Evolutionary conservation across 345 rosid genomes (phyloP).

Genomic region (Dipteronia dyeriana): DNA sequence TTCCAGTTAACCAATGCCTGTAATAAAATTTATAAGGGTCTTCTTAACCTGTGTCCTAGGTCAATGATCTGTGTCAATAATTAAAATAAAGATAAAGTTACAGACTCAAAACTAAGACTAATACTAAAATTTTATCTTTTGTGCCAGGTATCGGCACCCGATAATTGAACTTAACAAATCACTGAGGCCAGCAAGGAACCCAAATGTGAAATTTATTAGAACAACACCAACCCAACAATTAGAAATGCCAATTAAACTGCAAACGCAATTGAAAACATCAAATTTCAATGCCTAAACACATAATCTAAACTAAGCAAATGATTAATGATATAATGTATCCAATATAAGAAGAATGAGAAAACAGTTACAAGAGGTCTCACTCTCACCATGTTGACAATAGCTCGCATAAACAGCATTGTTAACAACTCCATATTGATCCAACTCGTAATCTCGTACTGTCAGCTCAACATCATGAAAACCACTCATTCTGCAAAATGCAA

Average conservation of each 20-base stretch:
- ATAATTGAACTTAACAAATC: too few relatives aligned
- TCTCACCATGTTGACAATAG: slow-evolving; percentile 80
- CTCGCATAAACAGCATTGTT: slow-evolving; percentile 86
- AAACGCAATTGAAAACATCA: background rate
- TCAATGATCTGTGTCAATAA: too few relatives aligned
- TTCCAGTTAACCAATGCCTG: background rate
- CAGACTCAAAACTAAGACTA: too few relatives aligned
- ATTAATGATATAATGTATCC: background rate
- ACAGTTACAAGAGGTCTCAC: slow-evolving; percentile 27
- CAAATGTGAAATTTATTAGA: background rate
- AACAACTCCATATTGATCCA: slow-evolving; percentile 92
- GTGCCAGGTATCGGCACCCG: too few relatives aligned
- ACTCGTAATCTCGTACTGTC: slow-evolving; percentile 79
- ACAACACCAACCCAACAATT: slow-evolving; percentile 4
- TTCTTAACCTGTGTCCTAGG: too few relatives aligned
- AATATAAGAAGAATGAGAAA: background rate
- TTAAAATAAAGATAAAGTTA: too few relatives aligned
- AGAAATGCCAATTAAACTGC: background rate
- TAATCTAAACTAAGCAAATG: background rate
- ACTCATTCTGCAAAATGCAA: slow-evolving; percentile 50
- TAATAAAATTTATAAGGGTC: background rate
- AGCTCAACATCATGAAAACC: slow-evolving; percentile 61
- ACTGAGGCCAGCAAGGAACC: background rate
- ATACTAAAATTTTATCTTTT: too few relatives aligned
- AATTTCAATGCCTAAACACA: slow-evolving; percentile 1